Evolutionary conservation across 495 filamentous ascomycete species (phyloP).

Genomic region (Parachaetomium inaequale): DNA sequence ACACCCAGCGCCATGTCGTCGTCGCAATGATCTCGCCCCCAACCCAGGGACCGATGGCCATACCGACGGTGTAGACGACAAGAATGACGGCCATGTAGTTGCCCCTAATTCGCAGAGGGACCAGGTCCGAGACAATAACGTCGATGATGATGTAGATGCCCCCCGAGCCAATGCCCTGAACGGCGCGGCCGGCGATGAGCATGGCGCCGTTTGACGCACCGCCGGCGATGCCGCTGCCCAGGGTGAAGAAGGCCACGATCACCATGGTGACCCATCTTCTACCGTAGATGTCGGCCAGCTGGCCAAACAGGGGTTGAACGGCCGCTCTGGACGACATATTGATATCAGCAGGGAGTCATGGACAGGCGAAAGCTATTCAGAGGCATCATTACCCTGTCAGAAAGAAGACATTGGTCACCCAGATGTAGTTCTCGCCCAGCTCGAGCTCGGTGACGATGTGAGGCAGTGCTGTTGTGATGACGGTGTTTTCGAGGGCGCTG

Average conservation of each 20-base stretch:
- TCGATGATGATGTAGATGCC: slow-evolving; percentile 68
- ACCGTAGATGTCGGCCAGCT: slow-evolving; percentile 51
- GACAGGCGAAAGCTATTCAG: slow-evolving; percentile 17
- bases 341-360: no score
- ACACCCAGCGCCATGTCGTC: slow-evolving; percentile 34
- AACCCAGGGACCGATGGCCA: slow-evolving; percentile 62
- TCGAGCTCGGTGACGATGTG: slow-evolving; percentile 35
- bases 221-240: slow-evolving; percentile 47
- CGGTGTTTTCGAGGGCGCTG: slow-evolving; percentile 39
- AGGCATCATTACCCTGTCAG: slow-evolving; percentile 9
- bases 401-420: slow-evolving; percentile 42
- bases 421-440: slow-evolving; percentile 38
- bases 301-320: slow-evolving; percentile 14
- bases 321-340: not conserved
- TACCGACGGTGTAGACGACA: slow-evolving; percentile 58
- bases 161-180: slow-evolving; percentile 78
- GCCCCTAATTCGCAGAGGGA: slow-evolving; percentile 61
- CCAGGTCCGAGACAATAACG: slow-evolving; percentile 65
- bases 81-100: slow-evolving; percentile 39
- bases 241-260: slow-evolving; percentile 38
- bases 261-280: slow-evolving; percentile 44
- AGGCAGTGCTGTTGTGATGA: slow-evolving; percentile 43
- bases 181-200: slow-evolving; percentile 68
- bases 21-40: slow-evolving; percentile 62
- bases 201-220: slow-evolving; percentile 42